A percentile compares a stretch with the other conserved stretches of the same genome.
These are phyloP conservation scores for Penicillium freii DNA, from an alignment of 2,329 filamentous ascomycete species.

Conservation along the genomic window DNA sequence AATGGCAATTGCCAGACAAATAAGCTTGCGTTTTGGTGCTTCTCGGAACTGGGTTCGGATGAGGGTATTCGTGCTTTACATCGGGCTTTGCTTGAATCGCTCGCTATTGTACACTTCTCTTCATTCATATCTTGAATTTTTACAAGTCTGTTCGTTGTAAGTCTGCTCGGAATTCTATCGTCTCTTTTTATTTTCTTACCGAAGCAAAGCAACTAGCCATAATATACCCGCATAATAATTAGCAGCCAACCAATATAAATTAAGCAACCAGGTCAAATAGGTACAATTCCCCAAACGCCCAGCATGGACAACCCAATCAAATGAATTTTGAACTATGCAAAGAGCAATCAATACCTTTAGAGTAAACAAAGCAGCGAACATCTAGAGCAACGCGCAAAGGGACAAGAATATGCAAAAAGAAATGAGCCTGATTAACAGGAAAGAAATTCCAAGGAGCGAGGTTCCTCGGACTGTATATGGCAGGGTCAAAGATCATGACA, in stretches of 20 bases:
- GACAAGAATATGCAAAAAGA: not conserved
- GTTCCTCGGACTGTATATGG: not conserved
- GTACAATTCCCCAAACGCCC: conserved; percentile 4
- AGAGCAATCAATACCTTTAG: not conserved
- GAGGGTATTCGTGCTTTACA: not conserved
- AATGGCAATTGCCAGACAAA: not conserved
- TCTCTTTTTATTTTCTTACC: not conserved
- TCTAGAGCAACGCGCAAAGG: not conserved
- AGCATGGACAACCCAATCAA: not conserved
- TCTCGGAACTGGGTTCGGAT: conserved; percentile 3
- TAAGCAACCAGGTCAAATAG: not conserved
- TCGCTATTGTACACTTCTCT: not conserved
- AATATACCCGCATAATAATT: not conserved
- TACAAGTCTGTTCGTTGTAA: not conserved
- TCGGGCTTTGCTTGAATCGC: not conserved
- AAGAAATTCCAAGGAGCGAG: not conserved
- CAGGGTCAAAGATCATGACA: not conserved
- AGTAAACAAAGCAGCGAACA: not conserved
- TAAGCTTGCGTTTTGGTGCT: conserved; percentile 1
- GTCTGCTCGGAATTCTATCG: not conserved
- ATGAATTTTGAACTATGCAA: not conserved
- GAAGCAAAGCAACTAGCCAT: not conserved
- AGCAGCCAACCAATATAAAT: not conserved
- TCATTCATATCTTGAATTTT: not conserved
- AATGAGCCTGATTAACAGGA: not conserved